phyloP scores from a whole-genome alignment of 2,329 filamentous ascomycete genomes.

The Eutypella sp. region DNA sequence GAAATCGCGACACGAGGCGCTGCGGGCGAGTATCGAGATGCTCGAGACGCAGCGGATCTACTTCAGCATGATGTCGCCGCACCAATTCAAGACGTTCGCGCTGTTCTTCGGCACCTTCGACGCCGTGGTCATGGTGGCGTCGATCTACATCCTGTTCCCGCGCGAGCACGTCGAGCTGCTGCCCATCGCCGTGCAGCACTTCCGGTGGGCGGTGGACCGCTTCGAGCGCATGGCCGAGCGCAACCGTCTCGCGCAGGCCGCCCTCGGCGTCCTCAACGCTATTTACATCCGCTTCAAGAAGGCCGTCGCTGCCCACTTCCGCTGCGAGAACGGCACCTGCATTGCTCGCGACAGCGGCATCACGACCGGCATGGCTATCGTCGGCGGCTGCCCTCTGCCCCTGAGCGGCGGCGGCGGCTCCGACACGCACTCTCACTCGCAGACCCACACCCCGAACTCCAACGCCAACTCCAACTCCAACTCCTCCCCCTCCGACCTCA shows the following conservation, averaged over 20 bases:
- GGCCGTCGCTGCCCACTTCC: conserved; percentile 34
- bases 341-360: not conserved
- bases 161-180: conserved; percentile 47
- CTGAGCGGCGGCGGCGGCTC: no score
- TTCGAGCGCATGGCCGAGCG: conserved; percentile 51
- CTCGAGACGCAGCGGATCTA: conserved; percentile 48
- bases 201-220: conserved; percentile 54
- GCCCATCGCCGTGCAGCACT: conserved; percentile 47
- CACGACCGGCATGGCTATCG: not conserved
- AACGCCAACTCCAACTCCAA: not conserved
- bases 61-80: conserved; percentile 43
- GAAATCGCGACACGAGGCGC: conserved; percentile 48
- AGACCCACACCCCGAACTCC: not conserved
- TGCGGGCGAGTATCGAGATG: conserved; percentile 51
- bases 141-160: conserved; percentile 58
- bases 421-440: conserved; percentile 1
- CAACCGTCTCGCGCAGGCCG: conserved; percentile 50
- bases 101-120: conserved; percentile 62
- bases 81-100: conserved; percentile 50
- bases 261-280: conserved; percentile 50
- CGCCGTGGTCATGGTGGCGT: conserved; percentile 55
- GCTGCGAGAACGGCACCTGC: conserved; percentile 10
- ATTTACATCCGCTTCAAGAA: conserved; percentile 50
- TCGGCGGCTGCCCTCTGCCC: conserved; percentile 6
- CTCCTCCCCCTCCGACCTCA: not conserved